Percentiles rank a stretch among this genome's conserved stretches.
These are phyloP conservation scores for Xylariaceae sp. DNA, from an alignment of 2,329 filamentous ascomycete genomes.

Conservation along the genomic window DNA sequence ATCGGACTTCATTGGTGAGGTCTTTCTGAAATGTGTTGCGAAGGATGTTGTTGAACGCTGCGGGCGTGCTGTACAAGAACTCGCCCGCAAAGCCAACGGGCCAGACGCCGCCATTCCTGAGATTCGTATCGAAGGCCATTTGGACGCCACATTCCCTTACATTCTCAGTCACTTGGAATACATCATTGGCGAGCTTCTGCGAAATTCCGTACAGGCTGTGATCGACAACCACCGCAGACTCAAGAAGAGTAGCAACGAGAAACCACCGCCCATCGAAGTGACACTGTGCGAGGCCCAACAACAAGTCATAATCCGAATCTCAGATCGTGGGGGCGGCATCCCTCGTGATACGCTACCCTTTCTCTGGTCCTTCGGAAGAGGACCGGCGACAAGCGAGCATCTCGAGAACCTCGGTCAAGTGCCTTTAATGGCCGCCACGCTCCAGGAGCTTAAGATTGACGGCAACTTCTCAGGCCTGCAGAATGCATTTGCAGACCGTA, in stretches of 20 bases:
- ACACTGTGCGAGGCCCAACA: constrained; percentile 91
- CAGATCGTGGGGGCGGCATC: constrained; percentile 91
- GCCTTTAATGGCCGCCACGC: constrained; percentile 86
- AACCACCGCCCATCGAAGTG: constrained; percentile 82
- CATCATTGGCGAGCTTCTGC: constrained; percentile 89
- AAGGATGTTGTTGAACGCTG: constrained; percentile 84
- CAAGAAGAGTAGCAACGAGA: constrained; percentile 22
- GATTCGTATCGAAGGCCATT: constrained; percentile 78
- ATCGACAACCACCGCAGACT: constrained; percentile 65
- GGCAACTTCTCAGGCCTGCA: constrained; percentile 25
- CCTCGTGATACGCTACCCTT: constrained; percentile 79
- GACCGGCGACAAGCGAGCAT: constrained; percentile 70
- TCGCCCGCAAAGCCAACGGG: constrained; percentile 73
- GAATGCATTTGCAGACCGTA: constrained; percentile 11
- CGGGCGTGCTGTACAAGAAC: constrained; percentile 67
- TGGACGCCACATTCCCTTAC: constrained; percentile 89
- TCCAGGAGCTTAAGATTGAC: constrained; percentile 72
- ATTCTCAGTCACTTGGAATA: constrained; percentile 96
- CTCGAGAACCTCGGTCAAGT: constrained; percentile 84
- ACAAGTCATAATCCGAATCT: constrained; percentile 94
- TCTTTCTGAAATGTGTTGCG: constrained; percentile 89
- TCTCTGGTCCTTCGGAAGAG: constrained; percentile 96
- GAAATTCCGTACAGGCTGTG: constrained; percentile 91
- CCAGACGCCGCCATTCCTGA: constrained; percentile 69
- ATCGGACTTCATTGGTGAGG: constrained; percentile 88